Percentiles rank a stretch among this genome's conserved stretches.
Evolutionary conservation across 805 yeast species (phyloP).

Genomic region (Zygoascus biomembranicola): DNA sequence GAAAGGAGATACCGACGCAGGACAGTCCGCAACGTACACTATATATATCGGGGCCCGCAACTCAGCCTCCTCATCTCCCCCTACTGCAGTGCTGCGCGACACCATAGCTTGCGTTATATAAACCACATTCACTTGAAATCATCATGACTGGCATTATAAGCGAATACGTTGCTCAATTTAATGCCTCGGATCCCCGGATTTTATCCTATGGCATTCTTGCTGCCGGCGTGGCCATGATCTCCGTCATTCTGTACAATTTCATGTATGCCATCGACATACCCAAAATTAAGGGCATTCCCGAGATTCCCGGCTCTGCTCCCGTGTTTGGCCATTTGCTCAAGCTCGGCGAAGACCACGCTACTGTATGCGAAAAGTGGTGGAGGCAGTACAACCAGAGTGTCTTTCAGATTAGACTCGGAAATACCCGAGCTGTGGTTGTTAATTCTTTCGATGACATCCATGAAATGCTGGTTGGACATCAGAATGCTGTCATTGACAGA

Average conservation of each 20-base stretch:
- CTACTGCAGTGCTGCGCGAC: no score
- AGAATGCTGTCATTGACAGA: conserved; percentile 53
- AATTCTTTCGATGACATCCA: conserved; percentile 50
- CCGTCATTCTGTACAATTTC: conserved; percentile 4
- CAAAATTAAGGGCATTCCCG: conserved; percentile 25
- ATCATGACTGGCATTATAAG: not conserved
- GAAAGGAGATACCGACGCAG: not conserved
- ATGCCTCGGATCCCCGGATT: not conserved
- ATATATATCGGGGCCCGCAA: not conserved
- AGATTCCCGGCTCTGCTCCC: conserved; percentile 27
- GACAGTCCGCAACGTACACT: not conserved
- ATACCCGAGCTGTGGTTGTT: conserved; percentile 52
- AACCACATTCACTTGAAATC: not conserved
- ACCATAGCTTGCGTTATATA: no score
- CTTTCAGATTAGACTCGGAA: conserved; percentile 59
- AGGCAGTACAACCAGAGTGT: conserved; percentile 30
- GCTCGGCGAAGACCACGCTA: conserved; percentile 29
- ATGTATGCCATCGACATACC: conserved; percentile 20
- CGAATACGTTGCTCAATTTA: not conserved
- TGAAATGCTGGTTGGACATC: conserved; percentile 43
- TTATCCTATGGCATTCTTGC: not conserved
- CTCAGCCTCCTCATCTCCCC: no score
- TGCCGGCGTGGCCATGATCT: not conserved
- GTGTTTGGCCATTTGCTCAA: conserved; percentile 27
- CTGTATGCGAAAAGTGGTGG: conserved; percentile 27